Evolutionary conservation across 305 asterid species (phyloP).

Genomic region (Stenogyne calaminthoides): DNA sequence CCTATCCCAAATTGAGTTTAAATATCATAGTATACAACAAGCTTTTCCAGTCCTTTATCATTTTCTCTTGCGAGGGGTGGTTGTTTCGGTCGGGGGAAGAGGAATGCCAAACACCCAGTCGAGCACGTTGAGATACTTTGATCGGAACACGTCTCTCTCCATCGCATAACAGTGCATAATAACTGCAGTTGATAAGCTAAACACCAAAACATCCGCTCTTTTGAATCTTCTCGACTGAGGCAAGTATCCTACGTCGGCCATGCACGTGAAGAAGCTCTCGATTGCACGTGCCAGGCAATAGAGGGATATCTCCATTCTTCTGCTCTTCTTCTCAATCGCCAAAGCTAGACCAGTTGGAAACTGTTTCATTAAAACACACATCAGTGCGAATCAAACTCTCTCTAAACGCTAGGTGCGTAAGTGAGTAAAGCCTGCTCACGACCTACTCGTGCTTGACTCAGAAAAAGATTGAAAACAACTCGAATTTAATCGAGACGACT

Average conservation of each 20-base stretch:
- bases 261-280: constrained; percentile 90
- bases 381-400: constrained; percentile 1
- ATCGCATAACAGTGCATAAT: constrained; percentile 98
- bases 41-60: neutral
- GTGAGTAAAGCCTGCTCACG: neutral
- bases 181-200: constrained; percentile 89
- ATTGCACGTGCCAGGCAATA: constrained; percentile 94
- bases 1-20: neutral
- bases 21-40: neutral
- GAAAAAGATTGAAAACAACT: too few species aligned
- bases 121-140: constrained; percentile 92
- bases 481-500: too few species aligned
- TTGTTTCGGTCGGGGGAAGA: constrained; percentile 71
- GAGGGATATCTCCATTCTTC: constrained; percentile 91
- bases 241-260: constrained; percentile 75
- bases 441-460: too few species aligned
- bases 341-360: constrained; percentile 91
- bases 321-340: constrained; percentile 93
- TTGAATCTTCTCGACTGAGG: constrained; percentile 59
- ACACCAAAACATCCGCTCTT: constrained; percentile 79
- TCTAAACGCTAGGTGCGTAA: neutral
- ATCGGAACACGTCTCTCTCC: constrained; percentile 93
- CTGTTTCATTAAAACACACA: constrained; percentile 42
- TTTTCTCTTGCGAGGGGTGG: constrained; percentile 64
- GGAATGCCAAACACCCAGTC: constrained; percentile 99